Conservation (phyloP, 345 rosid species). For the Lumnitzera racemosa region DNA sequence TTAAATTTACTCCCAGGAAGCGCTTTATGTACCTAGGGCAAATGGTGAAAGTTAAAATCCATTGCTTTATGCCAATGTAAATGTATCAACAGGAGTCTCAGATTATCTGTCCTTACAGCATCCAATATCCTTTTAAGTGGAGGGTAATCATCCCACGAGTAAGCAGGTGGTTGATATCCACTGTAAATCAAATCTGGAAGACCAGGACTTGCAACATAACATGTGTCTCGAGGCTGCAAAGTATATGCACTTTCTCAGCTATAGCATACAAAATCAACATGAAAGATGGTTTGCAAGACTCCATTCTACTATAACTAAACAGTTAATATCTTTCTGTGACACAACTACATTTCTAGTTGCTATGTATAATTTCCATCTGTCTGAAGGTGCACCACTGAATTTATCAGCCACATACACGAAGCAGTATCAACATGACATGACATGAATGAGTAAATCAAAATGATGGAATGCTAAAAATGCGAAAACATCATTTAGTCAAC, state of each 20-base stretch:
- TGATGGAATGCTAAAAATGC: too few relatives aligned
- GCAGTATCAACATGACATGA: too few relatives aligned
- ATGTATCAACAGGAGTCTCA: constrained; percentile 1
- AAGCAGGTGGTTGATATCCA: constrained; percentile 62
- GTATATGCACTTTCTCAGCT: neutral
- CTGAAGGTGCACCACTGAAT: too few relatives aligned
- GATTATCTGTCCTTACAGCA: constrained; percentile 30
- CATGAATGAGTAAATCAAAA: too few relatives aligned
- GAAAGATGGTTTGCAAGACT: too few relatives aligned
- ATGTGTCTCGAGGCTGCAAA: constrained; percentile 76
- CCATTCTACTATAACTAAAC: too few relatives aligned
- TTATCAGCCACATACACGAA: too few relatives aligned
- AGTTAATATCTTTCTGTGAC: too few relatives aligned
- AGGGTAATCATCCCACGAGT: constrained; percentile 82
- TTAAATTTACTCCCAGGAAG: constrained; percentile 87
- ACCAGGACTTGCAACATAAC: constrained; percentile 64
- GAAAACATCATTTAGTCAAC: too few relatives aligned
- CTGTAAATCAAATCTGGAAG: constrained; percentile 59
- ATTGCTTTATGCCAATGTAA: neutral
- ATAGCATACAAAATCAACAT: too few relatives aligned
- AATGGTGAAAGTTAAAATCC: neutral
- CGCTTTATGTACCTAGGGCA: constrained; percentile 52
- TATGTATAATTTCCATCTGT: too few relatives aligned
- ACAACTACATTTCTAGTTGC: too few relatives aligned
- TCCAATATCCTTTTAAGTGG: constrained; percentile 67